phyloP scores from a whole-genome alignment of 805 yeast species.

The Millerago galiae region DNA sequence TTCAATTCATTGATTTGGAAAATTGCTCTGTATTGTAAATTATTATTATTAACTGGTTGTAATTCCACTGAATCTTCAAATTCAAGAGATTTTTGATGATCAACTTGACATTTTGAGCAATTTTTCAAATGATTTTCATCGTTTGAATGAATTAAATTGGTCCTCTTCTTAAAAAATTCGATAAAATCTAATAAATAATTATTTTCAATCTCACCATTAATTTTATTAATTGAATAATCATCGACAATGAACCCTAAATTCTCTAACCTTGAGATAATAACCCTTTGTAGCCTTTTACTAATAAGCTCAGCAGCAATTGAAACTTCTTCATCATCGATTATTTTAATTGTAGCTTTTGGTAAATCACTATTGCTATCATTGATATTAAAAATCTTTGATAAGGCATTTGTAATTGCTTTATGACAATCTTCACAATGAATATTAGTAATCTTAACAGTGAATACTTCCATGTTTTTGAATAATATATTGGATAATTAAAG shows the following conservation, averaged over 20 bases:
- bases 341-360: constrained; percentile 10
- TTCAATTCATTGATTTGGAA: background rate
- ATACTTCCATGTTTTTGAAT: constrained; percentile 8
- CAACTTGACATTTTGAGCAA: constrained; percentile 36
- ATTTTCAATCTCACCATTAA: constrained; percentile 12
- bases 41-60: constrained; percentile 17
- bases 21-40: too few relatives aligned
- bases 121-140: constrained; percentile 29
- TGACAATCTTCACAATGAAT: constrained; percentile 54
- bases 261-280: constrained; percentile 6
- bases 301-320: constrained; percentile 6
- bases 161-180: constrained; percentile 11
- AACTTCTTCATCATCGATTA: constrained; percentile 13
- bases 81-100: constrained; percentile 2
- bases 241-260: constrained; percentile 17
- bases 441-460: constrained; percentile 26
- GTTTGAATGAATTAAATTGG: background rate
- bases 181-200: constrained; percentile 15
- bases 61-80: constrained; percentile 16
- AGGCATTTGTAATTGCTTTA: constrained; percentile 25
- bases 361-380: constrained; percentile 1
- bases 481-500: background rate
- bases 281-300: constrained; percentile 5
- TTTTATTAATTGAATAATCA: constrained; percentile 23
- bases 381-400: constrained; percentile 17